phyloP scores from a whole-genome alignment of 2,329 filamentous ascomycete species.

The Nectriaceae sp. region DNA sequence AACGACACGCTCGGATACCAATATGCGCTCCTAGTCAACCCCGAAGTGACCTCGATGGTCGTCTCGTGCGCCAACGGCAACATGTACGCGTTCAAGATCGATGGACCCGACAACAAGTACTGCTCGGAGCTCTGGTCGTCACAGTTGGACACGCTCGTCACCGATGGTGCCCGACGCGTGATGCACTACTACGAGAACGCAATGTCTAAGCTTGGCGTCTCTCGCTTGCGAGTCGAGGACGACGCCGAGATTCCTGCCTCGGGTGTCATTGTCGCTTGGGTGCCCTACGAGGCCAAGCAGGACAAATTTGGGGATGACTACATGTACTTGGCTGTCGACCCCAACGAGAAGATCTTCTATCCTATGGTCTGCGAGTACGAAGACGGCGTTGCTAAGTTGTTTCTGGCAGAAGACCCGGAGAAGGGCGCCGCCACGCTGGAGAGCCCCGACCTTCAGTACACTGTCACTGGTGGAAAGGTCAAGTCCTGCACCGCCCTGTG shows the following conservation, averaged over 20 bases:
- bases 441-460: constrained; percentile 22
- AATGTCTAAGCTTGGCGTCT: constrained; percentile 34
- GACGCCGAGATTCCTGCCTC: constrained; percentile 14
- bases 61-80: constrained; percentile 37
- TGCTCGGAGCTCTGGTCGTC: constrained; percentile 28
- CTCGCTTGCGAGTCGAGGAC: constrained; percentile 28
- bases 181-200: constrained; percentile 38
- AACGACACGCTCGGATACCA: constrained; percentile 20
- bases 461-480: constrained; percentile 31
- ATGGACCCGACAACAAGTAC: constrained; percentile 15
- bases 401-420: constrained; percentile 28
- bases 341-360: constrained; percentile 25
- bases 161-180: constrained; percentile 24
- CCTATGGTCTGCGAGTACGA: constrained; percentile 32
- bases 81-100: constrained; percentile 29
- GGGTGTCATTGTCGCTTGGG: constrained; percentile 20
- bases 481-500: not conserved
- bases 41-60: constrained; percentile 20
- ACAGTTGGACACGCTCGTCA: constrained; percentile 19
- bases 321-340: constrained; percentile 23
- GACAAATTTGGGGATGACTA: constrained; percentile 8
- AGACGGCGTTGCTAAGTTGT: constrained; percentile 25
- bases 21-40: constrained; percentile 23
- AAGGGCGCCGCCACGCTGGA: constrained; percentile 23
- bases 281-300: constrained; percentile 7